A percentile compares a stretch with the other conserved stretches of the same genome.
phyloP scores from a whole-genome alignment of 768 basidiomycete species.

The Sarcomyxa edulis region DNA sequence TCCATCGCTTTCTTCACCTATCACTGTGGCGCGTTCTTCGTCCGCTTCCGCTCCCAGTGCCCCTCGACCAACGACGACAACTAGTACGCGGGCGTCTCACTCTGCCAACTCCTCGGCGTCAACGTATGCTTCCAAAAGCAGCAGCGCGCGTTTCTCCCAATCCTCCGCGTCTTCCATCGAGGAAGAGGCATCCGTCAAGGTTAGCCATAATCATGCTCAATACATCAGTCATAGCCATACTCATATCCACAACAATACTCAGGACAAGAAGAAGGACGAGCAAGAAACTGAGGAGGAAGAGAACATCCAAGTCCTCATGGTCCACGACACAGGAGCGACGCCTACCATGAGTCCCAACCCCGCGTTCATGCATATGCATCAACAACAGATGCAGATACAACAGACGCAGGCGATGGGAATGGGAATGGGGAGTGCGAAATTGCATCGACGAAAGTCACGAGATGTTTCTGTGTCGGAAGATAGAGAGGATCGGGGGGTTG shows the following conservation, averaged over 20 bases:
- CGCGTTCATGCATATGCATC: constrained; percentile 25
- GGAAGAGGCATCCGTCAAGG: constrained; percentile 22
- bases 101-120: constrained; percentile 2
- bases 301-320: constrained; percentile 30
- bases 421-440: constrained; percentile 7
- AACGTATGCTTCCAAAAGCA: constrained; percentile 11
- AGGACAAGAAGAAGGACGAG: too few relatives aligned
- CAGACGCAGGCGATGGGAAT: constrained; percentile 1
- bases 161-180: constrained; percentile 42
- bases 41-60: constrained; percentile 8
- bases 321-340: constrained; percentile 45
- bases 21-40: constrained; percentile 8
- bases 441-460: constrained; percentile 17
- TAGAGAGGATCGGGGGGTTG: too few relatives aligned
- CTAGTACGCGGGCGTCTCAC: constrained; percentile 5
- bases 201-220: too few relatives aligned
- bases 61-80: constrained; percentile 17
- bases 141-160: constrained; percentile 33
- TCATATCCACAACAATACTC: too few relatives aligned
- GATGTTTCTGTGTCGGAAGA: constrained; percentile 8
- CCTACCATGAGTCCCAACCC: constrained; percentile 46
- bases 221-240: too few relatives aligned
- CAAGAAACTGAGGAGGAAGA: too few relatives aligned
- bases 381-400: constrained; percentile 18
- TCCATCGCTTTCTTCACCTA: constrained; percentile 14